Conservation (phyloP, 2,329 filamentous ascomycete genomes). For the Myriosclerotinia duriaeana region DNA sequence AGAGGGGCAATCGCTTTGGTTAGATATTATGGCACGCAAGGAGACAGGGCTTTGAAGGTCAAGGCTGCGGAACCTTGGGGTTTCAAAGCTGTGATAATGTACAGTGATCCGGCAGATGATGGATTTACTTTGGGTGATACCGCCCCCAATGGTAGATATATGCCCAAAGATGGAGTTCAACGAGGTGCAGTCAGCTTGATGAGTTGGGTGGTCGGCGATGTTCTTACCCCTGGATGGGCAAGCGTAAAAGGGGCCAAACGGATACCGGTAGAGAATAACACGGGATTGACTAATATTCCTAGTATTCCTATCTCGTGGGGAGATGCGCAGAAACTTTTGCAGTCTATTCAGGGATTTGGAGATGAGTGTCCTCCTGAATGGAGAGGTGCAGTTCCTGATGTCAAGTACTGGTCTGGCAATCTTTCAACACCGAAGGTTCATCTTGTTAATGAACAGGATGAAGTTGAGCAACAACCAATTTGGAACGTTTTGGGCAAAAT, state of each 20-base stretch:
- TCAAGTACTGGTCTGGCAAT: conserved; percentile 87
- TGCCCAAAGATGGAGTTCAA: conserved; percentile 80
- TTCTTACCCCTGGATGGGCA: conserved; percentile 85
- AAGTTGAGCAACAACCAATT: conserved; percentile 76
- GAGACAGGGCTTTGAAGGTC: conserved; percentile 75
- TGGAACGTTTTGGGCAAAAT: conserved; percentile 91
- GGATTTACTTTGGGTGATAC: conserved; percentile 72
- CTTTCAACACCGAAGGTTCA: conserved; percentile 72
- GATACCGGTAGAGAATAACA: conserved; percentile 66
- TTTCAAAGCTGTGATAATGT: conserved; percentile 84
- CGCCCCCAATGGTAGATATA: conserved; percentile 74
- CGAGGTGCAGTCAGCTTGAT: conserved; percentile 77
- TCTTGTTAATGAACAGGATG: conserved; percentile 83
- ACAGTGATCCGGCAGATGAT: conserved; percentile 85
- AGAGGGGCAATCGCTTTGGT: conserved; percentile 83
- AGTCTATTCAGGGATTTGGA: conserved; percentile 74
- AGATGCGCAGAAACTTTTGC: conserved; percentile 77
- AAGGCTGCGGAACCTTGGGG: conserved; percentile 87
- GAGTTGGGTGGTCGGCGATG: conserved; percentile 83
- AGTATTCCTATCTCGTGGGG: conserved; percentile 88
- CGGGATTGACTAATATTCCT: conserved; percentile 77
- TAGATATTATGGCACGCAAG: conserved; percentile 72
- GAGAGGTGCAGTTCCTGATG: conserved; percentile 73
- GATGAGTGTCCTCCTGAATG: conserved; percentile 66
- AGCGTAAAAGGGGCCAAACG: conserved; percentile 66